Evolutionary conservation across 352 stramenopile species (phyloP), one percentile per base, ranked within the genome.

Genomic region (Pythium plurisporium): DNA sequence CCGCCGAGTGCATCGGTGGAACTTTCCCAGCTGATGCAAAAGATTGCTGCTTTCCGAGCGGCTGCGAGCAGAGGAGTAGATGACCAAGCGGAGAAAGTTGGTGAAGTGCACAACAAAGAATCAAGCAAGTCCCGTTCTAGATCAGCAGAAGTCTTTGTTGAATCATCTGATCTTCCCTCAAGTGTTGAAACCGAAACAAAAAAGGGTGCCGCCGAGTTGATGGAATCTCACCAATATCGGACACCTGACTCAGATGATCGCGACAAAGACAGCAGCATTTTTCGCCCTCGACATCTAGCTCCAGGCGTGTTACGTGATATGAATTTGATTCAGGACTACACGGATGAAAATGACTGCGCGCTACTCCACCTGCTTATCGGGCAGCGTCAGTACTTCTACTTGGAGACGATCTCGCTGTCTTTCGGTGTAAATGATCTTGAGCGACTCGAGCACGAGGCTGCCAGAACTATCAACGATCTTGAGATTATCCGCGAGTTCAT

Each of bases 271-370:
- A 46, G 19, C 7, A 34, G 50, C 25, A 17, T 33, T 0, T 91
- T 89, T 43, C 76, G 75, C 7, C 84, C 78, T 11, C 79, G 66
- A 4, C 84, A 74, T 65, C 67, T 86, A 26, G 65, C 82, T 29
- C 76, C 81, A 40, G 81, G 81, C 2, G 41, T 86, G 15, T 62
- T 67, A 1, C 75, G 74, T 11, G 82, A 91, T 29, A 62, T 91
- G 40, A 91, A 91, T 52, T 65, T 89, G 63, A 82, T 91, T 44
- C 82, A 89, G 36, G 82, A 89, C 52, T 91, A 89, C 68, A 76
- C 72, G 3, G 66, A 72, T 9, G 82, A 91, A 59, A 87, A 66
- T 11, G 58, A 88, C 9, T 87, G 76, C 42, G 70, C 71, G 33
- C n/a, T 91, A 31, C 64, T 91, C 20, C 72, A 55, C 10, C 74